phyloP scores from a whole-genome alignment of 345 rosid genomes.

The Syzygium oleosum region DNA sequence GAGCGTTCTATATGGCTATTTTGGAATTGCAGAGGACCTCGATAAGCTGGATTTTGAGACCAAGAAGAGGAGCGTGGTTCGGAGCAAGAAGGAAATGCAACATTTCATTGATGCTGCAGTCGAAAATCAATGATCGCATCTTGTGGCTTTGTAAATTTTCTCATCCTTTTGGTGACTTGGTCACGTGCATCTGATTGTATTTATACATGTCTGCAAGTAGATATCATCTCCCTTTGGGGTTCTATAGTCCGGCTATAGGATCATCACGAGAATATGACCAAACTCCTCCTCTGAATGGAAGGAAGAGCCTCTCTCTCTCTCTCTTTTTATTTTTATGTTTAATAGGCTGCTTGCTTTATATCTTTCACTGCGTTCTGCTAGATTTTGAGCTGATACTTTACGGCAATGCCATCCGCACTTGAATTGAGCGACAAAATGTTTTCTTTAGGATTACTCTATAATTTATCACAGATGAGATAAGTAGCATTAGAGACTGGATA shows the following conservation, averaged over 20 bases:
- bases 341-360: background rate
- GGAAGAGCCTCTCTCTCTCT: background rate
- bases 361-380: background rate
- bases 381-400: background rate
- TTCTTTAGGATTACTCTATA: background rate
- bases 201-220: background rate
- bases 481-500: background rate
- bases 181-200: background rate
- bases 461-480: background rate
- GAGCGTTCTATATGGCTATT: conserved; percentile 28
- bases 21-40: conserved; percentile 40
- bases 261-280: background rate
- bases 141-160: background rate
- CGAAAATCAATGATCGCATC: background rate
- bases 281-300: background rate
- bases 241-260: conserved; percentile 11
- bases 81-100: conserved; percentile 38
- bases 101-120: conserved; percentile 10
- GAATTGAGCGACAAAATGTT: background rate
- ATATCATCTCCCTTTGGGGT: background rate
- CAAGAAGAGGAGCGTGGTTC: conserved; percentile 23
- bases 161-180: background rate
- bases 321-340: background rate
- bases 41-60: conserved; percentile 33
- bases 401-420: background rate